Conservation (phyloP, 2,329 filamentous ascomycete species). For the Daldinia sp. region DNA sequence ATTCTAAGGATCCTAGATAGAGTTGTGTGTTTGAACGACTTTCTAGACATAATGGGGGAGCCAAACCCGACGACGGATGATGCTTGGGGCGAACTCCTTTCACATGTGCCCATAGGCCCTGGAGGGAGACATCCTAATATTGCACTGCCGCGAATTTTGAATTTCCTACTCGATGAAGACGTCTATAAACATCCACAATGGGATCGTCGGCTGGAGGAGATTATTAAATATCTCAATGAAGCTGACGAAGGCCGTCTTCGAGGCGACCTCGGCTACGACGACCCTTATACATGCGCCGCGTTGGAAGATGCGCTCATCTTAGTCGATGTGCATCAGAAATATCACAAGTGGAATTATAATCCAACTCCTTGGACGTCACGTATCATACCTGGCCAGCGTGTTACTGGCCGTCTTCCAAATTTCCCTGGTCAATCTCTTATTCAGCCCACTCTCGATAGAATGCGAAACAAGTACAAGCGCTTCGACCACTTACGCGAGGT, state of each 20-base stretch:
- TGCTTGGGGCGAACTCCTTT: background rate
- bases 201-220: constrained; percentile 40
- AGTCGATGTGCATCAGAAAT: constrained; percentile 42
- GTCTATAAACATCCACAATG: constrained; percentile 54
- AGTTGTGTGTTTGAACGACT: background rate
- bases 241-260: constrained; percentile 43
- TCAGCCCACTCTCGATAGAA: constrained; percentile 34
- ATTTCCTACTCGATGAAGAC: constrained; percentile 65
- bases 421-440: constrained; percentile 42
- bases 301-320: constrained; percentile 46
- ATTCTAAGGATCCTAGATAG: background rate
- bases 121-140: constrained; percentile 54
- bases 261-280: constrained; percentile 45
- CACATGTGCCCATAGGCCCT: constrained; percentile 26
- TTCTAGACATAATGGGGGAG: constrained; percentile 10
- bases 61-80: background rate
- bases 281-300: constrained; percentile 32
- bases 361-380: constrained; percentile 45
- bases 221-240: constrained; percentile 56
- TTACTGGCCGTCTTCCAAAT: constrained; percentile 43
- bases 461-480: constrained; percentile 39
- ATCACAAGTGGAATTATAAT: constrained; percentile 32
- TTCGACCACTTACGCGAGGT: constrained; percentile 19
- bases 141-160: constrained; percentile 53
- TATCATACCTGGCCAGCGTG: constrained; percentile 32